Evolutionary conservation across 2,329 filamentous ascomycete species (phyloP).

Genomic region (Conoideocrella luteorostrata): DNA sequence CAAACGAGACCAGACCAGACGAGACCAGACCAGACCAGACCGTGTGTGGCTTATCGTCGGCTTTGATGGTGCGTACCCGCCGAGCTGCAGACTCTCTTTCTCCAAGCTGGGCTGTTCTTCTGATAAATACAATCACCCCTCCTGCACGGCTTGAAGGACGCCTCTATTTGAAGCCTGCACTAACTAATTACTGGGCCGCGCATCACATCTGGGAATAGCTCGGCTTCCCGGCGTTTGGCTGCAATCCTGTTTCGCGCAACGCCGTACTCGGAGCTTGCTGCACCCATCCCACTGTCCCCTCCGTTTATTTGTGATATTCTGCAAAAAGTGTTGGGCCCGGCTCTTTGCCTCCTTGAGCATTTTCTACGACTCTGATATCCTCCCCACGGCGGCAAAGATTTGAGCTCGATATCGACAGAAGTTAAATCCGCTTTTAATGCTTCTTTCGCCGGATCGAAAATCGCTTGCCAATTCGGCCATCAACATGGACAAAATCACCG

Average conservation of each 20-base stretch:
- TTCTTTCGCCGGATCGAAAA: no score
- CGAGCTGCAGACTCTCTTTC: not conserved
- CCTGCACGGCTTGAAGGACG: not conserved
- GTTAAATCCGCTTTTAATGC: no score
- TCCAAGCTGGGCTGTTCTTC: no score
- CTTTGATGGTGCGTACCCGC: constrained; percentile 1
- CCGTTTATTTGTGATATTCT: not conserved
- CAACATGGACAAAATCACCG: constrained; percentile 87
- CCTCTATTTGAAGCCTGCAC: not conserved
- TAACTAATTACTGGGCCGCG: no score
- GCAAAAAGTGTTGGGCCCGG: not conserved
- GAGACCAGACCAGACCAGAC: no score
- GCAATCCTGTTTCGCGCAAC: not conserved
- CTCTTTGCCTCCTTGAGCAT: constrained; percentile 1
- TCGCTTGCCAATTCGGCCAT: no score
- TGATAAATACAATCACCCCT: not conserved
- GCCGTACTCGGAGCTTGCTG: not conserved
- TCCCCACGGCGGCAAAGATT: not conserved
- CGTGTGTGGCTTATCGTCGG: constrained; percentile 11
- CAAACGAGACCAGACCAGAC: no score
- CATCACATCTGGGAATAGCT: not conserved
- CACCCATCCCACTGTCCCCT: not conserved
- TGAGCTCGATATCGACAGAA: no score
- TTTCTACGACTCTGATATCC: not conserved
- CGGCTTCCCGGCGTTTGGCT: not conserved